Evolutionary conservation across 495 filamentous ascomycete genomes (phyloP).

Genomic region (Hypomontagnella monticulosa): DNA sequence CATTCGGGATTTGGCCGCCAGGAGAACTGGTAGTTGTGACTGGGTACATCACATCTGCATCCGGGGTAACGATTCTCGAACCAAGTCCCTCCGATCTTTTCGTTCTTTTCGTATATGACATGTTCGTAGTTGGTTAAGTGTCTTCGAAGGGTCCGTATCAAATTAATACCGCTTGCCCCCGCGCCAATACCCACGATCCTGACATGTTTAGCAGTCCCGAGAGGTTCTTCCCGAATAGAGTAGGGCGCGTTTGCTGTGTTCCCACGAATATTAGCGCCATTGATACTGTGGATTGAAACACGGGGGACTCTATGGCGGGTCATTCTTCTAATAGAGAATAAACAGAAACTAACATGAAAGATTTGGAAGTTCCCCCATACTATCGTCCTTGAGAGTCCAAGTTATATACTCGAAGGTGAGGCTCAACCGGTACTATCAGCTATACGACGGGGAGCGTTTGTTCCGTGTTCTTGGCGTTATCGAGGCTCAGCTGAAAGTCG

Average conservation of each 20-base stretch:
- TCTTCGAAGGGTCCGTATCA: constrained; percentile 55
- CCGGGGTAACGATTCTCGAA: constrained; percentile 67
- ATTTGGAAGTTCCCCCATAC: constrained; percentile 32
- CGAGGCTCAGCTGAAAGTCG: constrained; percentile 44
- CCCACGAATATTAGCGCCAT: constrained; percentile 20
- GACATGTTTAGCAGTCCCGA: constrained; percentile 55
- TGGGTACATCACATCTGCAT: constrained; percentile 64
- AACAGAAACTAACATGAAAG: constrained; percentile 38
- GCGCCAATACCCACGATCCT: constrained; percentile 61
- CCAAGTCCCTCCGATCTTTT: constrained; percentile 70
- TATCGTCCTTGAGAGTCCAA: constrained; percentile 2
- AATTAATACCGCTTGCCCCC: constrained; percentile 60
- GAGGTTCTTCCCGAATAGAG: constrained; percentile 53
- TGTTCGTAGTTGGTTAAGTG: constrained; percentile 61
- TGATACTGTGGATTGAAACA: constrained; percentile 13
- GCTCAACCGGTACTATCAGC: background rate
- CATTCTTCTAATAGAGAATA: constrained; percentile 35
- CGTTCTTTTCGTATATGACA: constrained; percentile 82
- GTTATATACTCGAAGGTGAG: constrained; percentile 31
- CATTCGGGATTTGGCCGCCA: constrained; percentile 67
- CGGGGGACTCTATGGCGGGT: constrained; percentile 36
- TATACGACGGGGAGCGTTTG: background rate
- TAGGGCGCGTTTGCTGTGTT: constrained; percentile 41
- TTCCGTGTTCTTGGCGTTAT: constrained; percentile 20
- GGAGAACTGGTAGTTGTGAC: constrained; percentile 65